Conservation (phyloP, 2,329 filamentous ascomycete genomes). For the Cladobotryum protrusum region DNA sequence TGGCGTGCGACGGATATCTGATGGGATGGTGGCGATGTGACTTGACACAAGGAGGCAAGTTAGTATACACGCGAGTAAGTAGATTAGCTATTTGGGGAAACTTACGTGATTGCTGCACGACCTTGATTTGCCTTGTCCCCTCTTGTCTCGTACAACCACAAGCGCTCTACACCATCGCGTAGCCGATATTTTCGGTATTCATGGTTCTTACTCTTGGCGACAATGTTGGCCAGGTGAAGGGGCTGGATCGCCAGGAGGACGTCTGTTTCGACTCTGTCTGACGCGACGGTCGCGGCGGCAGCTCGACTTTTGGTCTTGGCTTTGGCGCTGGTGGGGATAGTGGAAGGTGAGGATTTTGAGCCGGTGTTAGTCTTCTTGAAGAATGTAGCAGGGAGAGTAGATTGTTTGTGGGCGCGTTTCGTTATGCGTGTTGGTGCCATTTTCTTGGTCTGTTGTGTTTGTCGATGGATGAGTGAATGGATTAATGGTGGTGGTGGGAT, state of each 20-base stretch:
- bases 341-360: no score
- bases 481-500: no score
- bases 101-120: conserved; percentile 18
- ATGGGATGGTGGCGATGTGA: conserved; percentile 14
- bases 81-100: background rate
- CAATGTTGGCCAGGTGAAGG: conserved; percentile 17
- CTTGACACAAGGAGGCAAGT: background rate
- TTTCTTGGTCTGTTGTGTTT: no score
- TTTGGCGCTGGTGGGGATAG: background rate
- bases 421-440: no score
- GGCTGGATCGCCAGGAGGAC: conserved; percentile 20
- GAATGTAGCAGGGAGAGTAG: no score
- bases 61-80: background rate
- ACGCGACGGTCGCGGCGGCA: background rate
- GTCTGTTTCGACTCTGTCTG: conserved; percentile 10
- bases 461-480: no score
- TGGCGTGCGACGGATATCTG: conserved; percentile 7
- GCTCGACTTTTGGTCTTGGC: background rate
- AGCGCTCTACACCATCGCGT: conserved; percentile 15
- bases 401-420: no score
- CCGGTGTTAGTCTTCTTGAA: no score
- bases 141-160: conserved; percentile 23
- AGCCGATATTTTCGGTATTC: conserved; percentile 23
- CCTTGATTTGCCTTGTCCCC: background rate
- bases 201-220: conserved; percentile 18